Evolutionary conservation across 352 stramenopile species (phyloP).

Genomic region (Lagenidium sp.): DNA sequence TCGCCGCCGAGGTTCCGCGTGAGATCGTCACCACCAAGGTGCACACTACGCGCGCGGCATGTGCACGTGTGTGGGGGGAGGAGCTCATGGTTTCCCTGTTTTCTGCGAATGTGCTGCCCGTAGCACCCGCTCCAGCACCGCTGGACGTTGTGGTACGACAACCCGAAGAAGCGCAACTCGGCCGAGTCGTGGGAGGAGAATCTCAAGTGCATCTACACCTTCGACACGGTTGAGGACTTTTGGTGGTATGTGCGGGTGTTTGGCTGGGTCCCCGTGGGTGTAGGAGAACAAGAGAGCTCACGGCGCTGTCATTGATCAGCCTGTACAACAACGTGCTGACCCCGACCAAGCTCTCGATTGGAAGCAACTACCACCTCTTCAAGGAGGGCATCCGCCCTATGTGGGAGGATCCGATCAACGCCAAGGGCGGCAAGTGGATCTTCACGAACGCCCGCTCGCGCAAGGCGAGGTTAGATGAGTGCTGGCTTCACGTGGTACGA

Average conservation of each 20-base stretch:
- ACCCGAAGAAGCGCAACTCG: constrained; percentile 85
- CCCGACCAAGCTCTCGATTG: constrained; percentile 80
- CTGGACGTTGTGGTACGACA: constrained; percentile 88
- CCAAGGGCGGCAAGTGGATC: constrained; percentile 95
- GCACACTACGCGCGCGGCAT: too few species aligned
- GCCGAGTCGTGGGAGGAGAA: constrained; percentile 86
- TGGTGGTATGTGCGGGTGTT: constrained; percentile 72
- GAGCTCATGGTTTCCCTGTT: too few species aligned
- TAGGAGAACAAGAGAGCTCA: too few species aligned
- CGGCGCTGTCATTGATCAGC: too few species aligned
- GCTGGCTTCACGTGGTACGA: constrained; percentile 92
- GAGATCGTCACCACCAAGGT: constrained; percentile 66
- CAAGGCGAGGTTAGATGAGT: constrained; percentile 90
- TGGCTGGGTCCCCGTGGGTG: neutral
- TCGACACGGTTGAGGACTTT: constrained; percentile 95
- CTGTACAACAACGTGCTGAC: constrained; percentile 94
- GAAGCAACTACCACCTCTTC: constrained; percentile 98
- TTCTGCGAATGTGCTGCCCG: too few species aligned
- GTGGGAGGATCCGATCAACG: constrained; percentile 96
- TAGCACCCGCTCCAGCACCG: constrained; percentile 84
- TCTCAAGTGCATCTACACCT: constrained; percentile 90
- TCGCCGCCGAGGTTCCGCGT: constrained; percentile 24
- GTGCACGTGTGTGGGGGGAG: too few species aligned
- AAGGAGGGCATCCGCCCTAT: constrained; percentile 95
- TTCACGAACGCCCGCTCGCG: constrained; percentile 93